A percentile compares a stretch with the other conserved stretches of the same genome.
Evolutionary conservation across 306 rosid genomes (phyloP).

Genomic region (Sechiopsis laciniata): DNA sequence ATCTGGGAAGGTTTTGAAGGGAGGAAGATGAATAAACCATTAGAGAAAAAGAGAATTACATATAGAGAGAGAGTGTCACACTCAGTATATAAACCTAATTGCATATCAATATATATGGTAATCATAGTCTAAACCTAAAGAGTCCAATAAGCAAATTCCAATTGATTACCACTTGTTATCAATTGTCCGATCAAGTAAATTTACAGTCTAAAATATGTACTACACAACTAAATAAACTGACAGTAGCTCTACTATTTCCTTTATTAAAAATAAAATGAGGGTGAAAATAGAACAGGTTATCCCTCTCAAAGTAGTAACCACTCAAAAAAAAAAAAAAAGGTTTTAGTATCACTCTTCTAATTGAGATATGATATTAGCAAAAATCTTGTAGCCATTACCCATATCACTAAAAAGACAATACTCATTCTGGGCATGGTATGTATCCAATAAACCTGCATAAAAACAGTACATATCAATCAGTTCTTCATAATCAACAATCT

Average conservation of each 20-base stretch:
- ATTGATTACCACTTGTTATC: no score
- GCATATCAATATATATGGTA: no score
- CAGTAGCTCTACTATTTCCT: not conserved
- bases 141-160: no score
- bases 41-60: no score
- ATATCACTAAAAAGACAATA: slow-evolving; percentile 78
- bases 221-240: not conserved
- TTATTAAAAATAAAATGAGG: not conserved
- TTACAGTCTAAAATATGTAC: no score
- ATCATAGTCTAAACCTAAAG: no score
- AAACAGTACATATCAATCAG: slow-evolving; percentile 22
- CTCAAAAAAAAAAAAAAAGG: not conserved
- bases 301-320: no score
- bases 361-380: slow-evolving; percentile 58
- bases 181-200: no score
- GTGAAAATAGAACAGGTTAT: not conserved
- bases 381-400: slow-evolving; percentile 73
- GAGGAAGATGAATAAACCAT: no score
- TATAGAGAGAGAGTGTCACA: no score
- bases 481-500: not conserved
- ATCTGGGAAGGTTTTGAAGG: no score
- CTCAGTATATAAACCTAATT: no score
- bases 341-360: slow-evolving; percentile 39
- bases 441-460: slow-evolving; percentile 68
- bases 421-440: slow-evolving; percentile 91